Conservation (phyloP, 805 yeast species). For the Clavispora vitiphila region DNA sequence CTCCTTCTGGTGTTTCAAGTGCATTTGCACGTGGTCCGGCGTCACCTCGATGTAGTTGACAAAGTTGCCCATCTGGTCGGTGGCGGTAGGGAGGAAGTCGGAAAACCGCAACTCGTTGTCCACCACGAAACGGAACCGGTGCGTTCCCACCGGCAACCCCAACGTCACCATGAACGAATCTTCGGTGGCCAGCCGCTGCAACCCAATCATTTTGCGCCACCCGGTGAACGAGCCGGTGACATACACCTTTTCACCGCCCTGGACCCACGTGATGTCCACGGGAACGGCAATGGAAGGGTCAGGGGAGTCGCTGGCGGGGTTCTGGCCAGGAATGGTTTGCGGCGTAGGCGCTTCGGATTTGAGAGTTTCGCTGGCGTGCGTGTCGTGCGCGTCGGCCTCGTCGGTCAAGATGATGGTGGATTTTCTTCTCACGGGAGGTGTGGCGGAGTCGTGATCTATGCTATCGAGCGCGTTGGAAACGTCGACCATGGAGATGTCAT, state of each 20-base stretch:
- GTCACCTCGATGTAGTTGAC: slow-evolving; percentile 84
- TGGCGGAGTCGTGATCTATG: slow-evolving; percentile 8
- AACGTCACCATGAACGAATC: slow-evolving; percentile 61
- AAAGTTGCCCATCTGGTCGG: slow-evolving; percentile 94
- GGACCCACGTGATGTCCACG: slow-evolving; percentile 82
- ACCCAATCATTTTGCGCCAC: slow-evolving; percentile 96
- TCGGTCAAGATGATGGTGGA: slow-evolving; percentile 70
- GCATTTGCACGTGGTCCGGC: slow-evolving; percentile 32
- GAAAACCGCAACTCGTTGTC: slow-evolving; percentile 89
- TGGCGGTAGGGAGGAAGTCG: slow-evolving; percentile 90
- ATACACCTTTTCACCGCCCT: slow-evolving; percentile 93
- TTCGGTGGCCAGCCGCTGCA: slow-evolving; percentile 47
- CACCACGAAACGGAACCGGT: slow-evolving; percentile 87
- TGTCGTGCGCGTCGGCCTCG: slow-evolving; percentile 54
- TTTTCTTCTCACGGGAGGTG: slow-evolving; percentile 46
- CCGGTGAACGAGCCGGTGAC: slow-evolving; percentile 98
- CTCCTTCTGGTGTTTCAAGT: slow-evolving; percentile 25
- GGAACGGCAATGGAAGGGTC: slow-evolving; percentile 38
- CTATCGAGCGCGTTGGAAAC: slow-evolving; percentile 30
- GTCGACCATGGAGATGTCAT: slow-evolving; percentile 42
- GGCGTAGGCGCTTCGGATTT: too few species aligned
- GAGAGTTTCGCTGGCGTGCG: too few species aligned
- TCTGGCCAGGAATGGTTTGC: too few species aligned
- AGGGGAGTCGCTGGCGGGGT: slow-evolving; percentile 7
- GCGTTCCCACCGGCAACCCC: slow-evolving; percentile 85